phyloP scores from a whole-genome alignment of 2,329 filamentous ascomycete genomes.

The Amauroascus niger region DNA sequence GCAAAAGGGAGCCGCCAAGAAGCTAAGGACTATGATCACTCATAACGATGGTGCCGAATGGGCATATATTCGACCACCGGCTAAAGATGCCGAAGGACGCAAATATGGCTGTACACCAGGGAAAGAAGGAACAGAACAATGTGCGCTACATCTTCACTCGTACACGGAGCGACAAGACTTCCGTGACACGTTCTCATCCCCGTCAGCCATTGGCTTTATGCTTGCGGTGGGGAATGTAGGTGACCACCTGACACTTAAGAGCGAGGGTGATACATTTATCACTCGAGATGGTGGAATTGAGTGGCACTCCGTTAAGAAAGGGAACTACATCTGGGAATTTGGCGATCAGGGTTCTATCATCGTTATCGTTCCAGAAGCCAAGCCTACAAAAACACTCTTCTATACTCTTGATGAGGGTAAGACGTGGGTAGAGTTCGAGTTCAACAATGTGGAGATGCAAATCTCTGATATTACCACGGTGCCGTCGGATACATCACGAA shows the following conservation, averaged over 20 bases:
- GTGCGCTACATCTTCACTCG: conserved; percentile 84
- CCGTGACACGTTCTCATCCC: conserved; percentile 76
- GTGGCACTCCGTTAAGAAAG: conserved; percentile 80
- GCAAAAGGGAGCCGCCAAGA: conserved; percentile 58
- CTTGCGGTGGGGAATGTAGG: conserved; percentile 90
- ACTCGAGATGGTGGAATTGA: conserved; percentile 80
- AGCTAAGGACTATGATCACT: conserved; percentile 80
- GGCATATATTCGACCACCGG: conserved; percentile 64
- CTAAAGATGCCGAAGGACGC: conserved; percentile 60
- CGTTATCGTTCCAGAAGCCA: conserved; percentile 67
- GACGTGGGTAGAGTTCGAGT: conserved; percentile 67
- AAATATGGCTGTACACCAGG: conserved; percentile 57
- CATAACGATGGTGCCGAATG: conserved; percentile 94
- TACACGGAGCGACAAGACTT: conserved; percentile 78
- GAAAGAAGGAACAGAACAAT: conserved; percentile 48
- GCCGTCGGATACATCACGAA: conserved; percentile 77
- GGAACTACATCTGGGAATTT: conserved; percentile 84
- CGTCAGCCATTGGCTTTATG: conserved; percentile 80
- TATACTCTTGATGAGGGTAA: conserved; percentile 76
- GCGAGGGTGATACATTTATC: conserved; percentile 81
- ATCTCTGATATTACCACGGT: conserved; percentile 79
- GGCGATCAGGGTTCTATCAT: conserved; percentile 92
- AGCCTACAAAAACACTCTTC: conserved; percentile 56
- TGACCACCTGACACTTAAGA: conserved; percentile 52
- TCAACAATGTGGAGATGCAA: conserved; percentile 59